These are phyloP conservation scores for Fusarium sp. DNA, from an alignment of 2,329 filamentous ascomycete genomes.

Conservation along the genomic window DNA sequence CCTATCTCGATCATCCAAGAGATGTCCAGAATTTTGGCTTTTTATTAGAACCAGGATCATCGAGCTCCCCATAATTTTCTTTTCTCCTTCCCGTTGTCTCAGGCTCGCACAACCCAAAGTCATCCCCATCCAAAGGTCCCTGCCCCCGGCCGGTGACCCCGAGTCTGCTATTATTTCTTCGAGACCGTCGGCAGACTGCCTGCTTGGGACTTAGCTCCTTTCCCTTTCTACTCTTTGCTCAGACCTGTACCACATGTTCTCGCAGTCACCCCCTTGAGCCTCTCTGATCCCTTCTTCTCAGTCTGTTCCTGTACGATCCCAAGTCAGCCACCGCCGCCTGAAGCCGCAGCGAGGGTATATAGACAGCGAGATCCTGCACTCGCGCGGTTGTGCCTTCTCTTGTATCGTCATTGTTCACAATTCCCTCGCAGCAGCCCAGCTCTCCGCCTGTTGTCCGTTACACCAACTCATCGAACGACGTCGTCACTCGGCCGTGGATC, in stretches of 20 bases:
- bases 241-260: conserved; percentile 42
- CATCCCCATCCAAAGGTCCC: conserved; percentile 45
- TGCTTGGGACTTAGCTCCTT: conserved; percentile 37
- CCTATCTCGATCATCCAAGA: conserved; percentile 25
- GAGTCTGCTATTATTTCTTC: conserved; percentile 44
- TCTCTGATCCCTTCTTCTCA: conserved; percentile 35
- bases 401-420: conserved; percentile 37
- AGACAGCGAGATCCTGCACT: conserved; percentile 53
- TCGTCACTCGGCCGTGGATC: conserved; percentile 30
- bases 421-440: conserved; percentile 30
- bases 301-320: conserved; percentile 45
- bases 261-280: conserved; percentile 37
- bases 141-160: conserved; percentile 44
- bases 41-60: conserved; percentile 45
- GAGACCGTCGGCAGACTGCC: conserved; percentile 39
- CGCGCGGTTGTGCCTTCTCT: conserved; percentile 46
- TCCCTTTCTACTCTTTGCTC: conserved; percentile 28
- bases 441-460: conserved; percentile 37
- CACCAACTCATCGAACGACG: conserved; percentile 38
- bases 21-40: conserved; percentile 27
- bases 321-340: conserved; percentile 44
- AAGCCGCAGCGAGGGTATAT: conserved; percentile 51
- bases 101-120: conserved; percentile 54
- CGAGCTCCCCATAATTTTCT: conserved; percentile 51
- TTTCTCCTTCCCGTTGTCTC: conserved; percentile 57